Conservation (phyloP, 139 green algal genomes). For the Coelastrella sp. region DNA sequence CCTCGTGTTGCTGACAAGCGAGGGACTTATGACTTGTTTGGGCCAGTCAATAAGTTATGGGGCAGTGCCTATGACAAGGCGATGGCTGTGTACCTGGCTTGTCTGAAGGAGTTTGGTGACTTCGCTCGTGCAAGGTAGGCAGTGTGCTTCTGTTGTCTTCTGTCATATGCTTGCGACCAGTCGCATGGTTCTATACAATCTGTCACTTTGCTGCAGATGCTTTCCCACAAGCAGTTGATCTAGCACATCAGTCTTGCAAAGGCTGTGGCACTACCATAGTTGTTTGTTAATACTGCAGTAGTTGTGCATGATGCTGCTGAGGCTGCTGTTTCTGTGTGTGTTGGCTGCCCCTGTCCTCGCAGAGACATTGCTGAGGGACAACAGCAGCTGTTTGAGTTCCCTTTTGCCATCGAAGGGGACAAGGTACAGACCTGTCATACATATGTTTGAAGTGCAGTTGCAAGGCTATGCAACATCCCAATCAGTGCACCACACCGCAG, state of each 20-base stretch:
- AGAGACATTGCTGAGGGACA: slow-evolving; percentile 55
- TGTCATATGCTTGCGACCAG: no score
- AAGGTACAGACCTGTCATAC: no score
- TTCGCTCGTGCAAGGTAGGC: slow-evolving; percentile 64
- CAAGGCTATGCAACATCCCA: not conserved
- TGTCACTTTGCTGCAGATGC: no score
- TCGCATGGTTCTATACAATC: no score
- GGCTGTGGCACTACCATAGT: no score
- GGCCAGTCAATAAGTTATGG: slow-evolving; percentile 89
- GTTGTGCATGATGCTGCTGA: no score
- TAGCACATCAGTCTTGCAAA: no score
- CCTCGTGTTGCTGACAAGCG: slow-evolving; percentile 83
- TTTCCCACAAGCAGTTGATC: no score
- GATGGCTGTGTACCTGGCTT: slow-evolving; percentile 76
- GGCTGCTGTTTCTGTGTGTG: no score
- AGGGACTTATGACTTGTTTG: slow-evolving; percentile 88
- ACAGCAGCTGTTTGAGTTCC: slow-evolving; percentile 77
- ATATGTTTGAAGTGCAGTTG: not conserved
- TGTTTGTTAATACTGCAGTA: no score
- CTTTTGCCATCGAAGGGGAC: slow-evolving; percentile 90
- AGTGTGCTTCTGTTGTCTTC: no score
- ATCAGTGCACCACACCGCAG: no score
- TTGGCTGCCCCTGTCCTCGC: not conserved
- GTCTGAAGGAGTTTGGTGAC: slow-evolving; percentile 89
- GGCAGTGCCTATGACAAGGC: slow-evolving; percentile 86